A percentile compares a stretch with the other conserved stretches of the same genome.
Evolutionary conservation across 768 basidiomycete species (phyloP).

Genomic region (Lentinus brumalis): DNA sequence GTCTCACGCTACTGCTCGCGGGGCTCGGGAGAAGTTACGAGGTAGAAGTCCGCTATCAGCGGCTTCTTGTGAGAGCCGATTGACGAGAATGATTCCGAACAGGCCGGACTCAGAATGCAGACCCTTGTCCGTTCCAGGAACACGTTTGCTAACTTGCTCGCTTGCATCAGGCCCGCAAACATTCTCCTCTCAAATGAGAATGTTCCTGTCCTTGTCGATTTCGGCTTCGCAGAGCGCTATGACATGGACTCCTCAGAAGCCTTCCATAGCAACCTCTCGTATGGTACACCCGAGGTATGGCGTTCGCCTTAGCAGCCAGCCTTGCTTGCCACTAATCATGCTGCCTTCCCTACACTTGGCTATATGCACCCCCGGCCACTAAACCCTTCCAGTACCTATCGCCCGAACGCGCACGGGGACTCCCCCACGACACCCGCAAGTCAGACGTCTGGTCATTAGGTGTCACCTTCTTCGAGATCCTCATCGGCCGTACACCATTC

Average conservation of each 20-base stretch:
- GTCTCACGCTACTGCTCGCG: neutral
- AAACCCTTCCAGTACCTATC: conserved; percentile 70
- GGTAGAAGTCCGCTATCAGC: neutral
- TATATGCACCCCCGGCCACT: conserved; percentile 2
- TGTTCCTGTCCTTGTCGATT: conserved; percentile 90
- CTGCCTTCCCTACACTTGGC: conserved; percentile 12
- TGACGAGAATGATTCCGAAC: no score
- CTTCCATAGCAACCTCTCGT: conserved; percentile 81
- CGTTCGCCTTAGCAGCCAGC: neutral
- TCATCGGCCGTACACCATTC: conserved; percentile 91
- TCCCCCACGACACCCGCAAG: conserved; percentile 91
- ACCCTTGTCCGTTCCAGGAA: no score
- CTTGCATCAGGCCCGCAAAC: conserved; percentile 74
- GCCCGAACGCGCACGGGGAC: conserved; percentile 86
- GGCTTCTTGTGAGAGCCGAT: no score
- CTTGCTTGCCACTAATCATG: neutral
- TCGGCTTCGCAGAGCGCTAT: conserved; percentile 93
- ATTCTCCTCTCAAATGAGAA: conserved; percentile 80
- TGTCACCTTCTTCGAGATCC: conserved; percentile 92
- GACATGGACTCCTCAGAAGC: conserved; percentile 61
- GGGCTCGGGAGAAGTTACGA: neutral
- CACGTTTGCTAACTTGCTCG: no score
- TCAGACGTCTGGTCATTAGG: conserved; percentile 87
- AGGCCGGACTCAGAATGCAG: no score
- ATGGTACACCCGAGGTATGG: conserved; percentile 87